Conservation (phyloP, 2,329 filamentous ascomycete species). For the Gliomastix tumulicola region DNA sequence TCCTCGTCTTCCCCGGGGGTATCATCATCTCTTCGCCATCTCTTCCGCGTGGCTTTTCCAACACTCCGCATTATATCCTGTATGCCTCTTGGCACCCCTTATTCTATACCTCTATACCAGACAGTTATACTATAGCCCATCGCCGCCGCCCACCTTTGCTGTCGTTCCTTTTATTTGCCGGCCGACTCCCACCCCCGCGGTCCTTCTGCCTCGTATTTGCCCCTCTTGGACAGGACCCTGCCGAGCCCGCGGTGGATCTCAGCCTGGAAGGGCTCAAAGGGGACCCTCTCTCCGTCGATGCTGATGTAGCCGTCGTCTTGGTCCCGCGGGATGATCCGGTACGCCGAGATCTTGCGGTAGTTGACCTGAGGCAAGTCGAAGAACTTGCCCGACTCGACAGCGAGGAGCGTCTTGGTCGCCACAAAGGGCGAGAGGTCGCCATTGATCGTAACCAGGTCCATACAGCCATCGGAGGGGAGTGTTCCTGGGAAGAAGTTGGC, state of each 20-base stretch:
- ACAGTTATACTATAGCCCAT: no score
- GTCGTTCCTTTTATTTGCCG: no score
- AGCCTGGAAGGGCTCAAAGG: conserved; percentile 85
- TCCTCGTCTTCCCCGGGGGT: no score
- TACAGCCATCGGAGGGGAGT: conserved; percentile 73
- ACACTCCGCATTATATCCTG: no score
- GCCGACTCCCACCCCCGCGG: conserved; percentile 13
- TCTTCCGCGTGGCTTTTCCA: no score
- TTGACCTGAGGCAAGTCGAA: conserved; percentile 73
- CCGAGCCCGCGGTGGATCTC: conserved; percentile 81
- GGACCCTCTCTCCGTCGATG: conserved; percentile 83
- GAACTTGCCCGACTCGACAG: conserved; percentile 65
- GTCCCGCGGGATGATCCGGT: conserved; percentile 71
- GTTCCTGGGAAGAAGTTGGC: conserved; percentile 83
- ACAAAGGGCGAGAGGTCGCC: conserved; percentile 64
- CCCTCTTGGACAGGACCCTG: conserved; percentile 73
- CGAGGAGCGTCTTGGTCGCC: conserved; percentile 62
- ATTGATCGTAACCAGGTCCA: conserved; percentile 78
- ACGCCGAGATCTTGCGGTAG: conserved; percentile 83
- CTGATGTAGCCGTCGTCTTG: conserved; percentile 77
- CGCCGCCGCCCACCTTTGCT: no score
- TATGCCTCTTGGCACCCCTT: no score
- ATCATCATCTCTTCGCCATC: no score
- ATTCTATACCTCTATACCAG: no score
- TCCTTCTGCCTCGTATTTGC: conserved; percentile 61